Conservation (phyloP, 2,329 filamentous ascomycete species). For the Dactylellina sp. region DNA sequence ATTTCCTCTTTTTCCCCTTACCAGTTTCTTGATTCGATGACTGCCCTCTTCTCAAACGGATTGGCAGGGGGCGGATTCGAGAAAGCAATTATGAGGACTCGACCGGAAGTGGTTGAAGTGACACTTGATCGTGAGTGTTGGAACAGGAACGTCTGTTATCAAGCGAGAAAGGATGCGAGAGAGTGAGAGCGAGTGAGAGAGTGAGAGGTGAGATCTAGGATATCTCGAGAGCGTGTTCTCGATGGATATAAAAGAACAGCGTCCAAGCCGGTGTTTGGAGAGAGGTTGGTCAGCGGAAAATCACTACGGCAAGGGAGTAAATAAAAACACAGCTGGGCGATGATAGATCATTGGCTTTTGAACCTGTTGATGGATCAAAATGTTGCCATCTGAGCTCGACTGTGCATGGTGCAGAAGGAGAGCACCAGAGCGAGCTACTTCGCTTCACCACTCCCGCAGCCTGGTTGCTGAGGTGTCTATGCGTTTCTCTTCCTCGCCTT, state of each 20-base stretch:
- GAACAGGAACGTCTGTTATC: neutral
- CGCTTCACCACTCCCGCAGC: constrained; percentile 6
- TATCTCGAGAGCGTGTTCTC: constrained; percentile 5
- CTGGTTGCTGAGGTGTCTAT: constrained; percentile 56
- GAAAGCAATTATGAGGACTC: constrained; percentile 41
- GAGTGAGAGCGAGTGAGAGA: constrained; percentile 11
- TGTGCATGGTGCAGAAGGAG: constrained; percentile 51
- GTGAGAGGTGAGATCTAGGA: neutral
- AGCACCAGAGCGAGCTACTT: too few relatives aligned
- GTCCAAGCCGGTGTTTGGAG: constrained; percentile 6
- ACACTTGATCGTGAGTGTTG: neutral
- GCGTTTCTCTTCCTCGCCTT: constrained; percentile 22
- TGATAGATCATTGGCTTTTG: constrained; percentile 37
- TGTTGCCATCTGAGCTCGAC: constrained; percentile 51
- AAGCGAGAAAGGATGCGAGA: constrained; percentile 2
- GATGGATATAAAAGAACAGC: constrained; percentile 27
- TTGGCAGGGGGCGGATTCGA: constrained; percentile 49
- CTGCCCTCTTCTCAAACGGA: constrained; percentile 49
- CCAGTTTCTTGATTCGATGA: constrained; percentile 56
- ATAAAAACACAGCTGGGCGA: constrained; percentile 28
- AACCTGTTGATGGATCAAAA: constrained; percentile 40
- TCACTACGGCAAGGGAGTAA: constrained; percentile 35
- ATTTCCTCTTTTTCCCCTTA: constrained; percentile 58
- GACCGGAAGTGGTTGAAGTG: constrained; percentile 15
- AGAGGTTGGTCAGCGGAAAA: constrained; percentile 9